These are phyloP conservation scores for Cicer chorassanicum DNA, from an alignment of 306 rosid genomes.

Conservation along the genomic window DNA sequence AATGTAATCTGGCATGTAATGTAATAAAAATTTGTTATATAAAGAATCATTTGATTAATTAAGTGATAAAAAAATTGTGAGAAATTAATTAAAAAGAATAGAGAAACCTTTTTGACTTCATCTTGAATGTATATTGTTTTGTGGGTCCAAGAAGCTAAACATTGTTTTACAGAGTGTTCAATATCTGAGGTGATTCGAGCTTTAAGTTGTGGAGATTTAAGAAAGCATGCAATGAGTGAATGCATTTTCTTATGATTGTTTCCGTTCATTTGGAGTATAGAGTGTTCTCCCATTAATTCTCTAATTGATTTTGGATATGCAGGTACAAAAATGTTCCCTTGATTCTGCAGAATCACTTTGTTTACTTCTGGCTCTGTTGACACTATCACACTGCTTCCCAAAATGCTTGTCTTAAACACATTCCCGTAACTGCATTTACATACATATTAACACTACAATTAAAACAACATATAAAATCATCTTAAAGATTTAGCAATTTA, in stretches of 20 bases:
- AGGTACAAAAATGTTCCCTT: constrained; percentile 70
- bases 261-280: constrained; percentile 76
- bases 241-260: constrained; percentile 68
- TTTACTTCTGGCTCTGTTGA: constrained; percentile 89
- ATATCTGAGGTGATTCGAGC: constrained; percentile 66
- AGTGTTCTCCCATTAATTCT: constrained; percentile 74
- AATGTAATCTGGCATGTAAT: constrained; percentile 67
- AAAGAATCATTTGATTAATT: no score
- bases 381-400: constrained; percentile 82
- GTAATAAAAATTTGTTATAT: no score
- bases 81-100: no score
- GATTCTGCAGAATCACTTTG: constrained; percentile 75
- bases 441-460: background rate
- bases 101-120: constrained; percentile 69
- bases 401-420: constrained; percentile 77
- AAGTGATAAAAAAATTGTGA: background rate
- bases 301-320: constrained; percentile 92
- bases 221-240: constrained; percentile 70
- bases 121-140: constrained; percentile 65
- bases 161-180: constrained; percentile 60
- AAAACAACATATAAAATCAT: background rate
- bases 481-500: no score
- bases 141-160: constrained; percentile 63
- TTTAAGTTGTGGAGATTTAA: constrained; percentile 72
- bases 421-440: constrained; percentile 65